These are phyloP conservation scores for Cyanophora paradoxa DNA, from an alignment of 78 protist genomes.

Conservation along the genomic window DNA sequence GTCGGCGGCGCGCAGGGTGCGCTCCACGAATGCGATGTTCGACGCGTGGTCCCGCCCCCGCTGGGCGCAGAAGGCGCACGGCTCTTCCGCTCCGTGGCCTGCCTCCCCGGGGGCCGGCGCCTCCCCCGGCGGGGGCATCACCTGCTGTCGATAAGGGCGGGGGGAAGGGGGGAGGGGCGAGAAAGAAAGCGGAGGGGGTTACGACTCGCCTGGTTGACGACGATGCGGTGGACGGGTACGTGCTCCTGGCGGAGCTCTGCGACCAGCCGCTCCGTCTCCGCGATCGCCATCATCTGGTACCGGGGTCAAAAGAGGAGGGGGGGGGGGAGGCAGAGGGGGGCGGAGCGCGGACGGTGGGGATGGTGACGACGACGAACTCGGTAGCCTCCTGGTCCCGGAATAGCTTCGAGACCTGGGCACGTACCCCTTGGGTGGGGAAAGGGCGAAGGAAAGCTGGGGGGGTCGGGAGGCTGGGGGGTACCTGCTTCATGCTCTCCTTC, in stretches of 20 bases:
- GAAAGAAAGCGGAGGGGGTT: no score
- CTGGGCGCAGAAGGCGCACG: no score
- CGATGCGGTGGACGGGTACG: background rate
- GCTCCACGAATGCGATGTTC: no score
- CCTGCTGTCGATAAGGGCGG: no score
- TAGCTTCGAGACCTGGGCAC: background rate
- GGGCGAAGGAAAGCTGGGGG: background rate
- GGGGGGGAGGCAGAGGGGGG: no score
- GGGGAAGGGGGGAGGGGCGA: no score
- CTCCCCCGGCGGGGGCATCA: no score
- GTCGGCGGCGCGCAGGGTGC: no score
- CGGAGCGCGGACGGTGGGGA: conserved; percentile 7
- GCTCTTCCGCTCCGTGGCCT: no score
- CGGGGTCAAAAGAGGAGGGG: no score
- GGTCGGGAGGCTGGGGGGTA: background rate
- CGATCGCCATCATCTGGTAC: background rate
- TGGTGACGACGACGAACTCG: conserved; percentile 4
- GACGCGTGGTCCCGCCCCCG: no score
- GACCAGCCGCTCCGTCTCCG: conserved; percentile 4
- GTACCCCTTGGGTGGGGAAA: background rate
- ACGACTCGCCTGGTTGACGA: conserved; percentile 8
- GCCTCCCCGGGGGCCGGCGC: no score
- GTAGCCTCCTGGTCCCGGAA: background rate
- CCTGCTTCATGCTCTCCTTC: background rate
- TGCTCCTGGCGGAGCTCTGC: background rate